Evolutionary conservation across 1,139 yeast genomes (phyloP).

Genomic region (Geotrichum carabidarum): DNA sequence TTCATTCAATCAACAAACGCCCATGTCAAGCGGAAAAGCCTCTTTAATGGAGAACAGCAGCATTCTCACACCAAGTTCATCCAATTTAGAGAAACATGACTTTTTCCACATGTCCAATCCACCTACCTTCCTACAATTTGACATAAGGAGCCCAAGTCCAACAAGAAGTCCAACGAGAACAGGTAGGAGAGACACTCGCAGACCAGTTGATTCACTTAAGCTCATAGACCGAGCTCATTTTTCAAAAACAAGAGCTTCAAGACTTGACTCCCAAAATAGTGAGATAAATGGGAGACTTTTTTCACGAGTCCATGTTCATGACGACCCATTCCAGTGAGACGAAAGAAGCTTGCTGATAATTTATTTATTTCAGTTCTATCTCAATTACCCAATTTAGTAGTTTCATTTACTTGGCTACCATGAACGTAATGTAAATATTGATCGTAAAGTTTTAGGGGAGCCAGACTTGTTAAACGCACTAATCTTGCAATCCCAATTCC

Average conservation of each 20-base stretch:
- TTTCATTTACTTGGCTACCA: too few relatives aligned
- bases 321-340: too few relatives aligned
- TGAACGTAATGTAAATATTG: background rate
- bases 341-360: too few relatives aligned
- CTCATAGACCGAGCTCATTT: background rate
- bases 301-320: too few relatives aligned
- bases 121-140: background rate
- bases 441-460: background rate
- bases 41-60: too few relatives aligned
- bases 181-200: background rate
- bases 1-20: background rate
- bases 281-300: too few relatives aligned
- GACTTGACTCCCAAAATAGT: too few relatives aligned
- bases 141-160: background rate
- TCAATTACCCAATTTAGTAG: too few relatives aligned
- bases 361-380: too few relatives aligned
- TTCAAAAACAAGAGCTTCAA: too few relatives aligned
- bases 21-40: background rate
- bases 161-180: background rate
- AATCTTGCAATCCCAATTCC: conserved; percentile 17
- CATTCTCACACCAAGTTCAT: too few relatives aligned
- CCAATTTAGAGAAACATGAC: background rate
- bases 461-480: background rate
- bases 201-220: background rate
- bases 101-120: background rate